Conservation (phyloP, 1,284 basidiomycete genomes). For the Neolentinus lepideus region DNA sequence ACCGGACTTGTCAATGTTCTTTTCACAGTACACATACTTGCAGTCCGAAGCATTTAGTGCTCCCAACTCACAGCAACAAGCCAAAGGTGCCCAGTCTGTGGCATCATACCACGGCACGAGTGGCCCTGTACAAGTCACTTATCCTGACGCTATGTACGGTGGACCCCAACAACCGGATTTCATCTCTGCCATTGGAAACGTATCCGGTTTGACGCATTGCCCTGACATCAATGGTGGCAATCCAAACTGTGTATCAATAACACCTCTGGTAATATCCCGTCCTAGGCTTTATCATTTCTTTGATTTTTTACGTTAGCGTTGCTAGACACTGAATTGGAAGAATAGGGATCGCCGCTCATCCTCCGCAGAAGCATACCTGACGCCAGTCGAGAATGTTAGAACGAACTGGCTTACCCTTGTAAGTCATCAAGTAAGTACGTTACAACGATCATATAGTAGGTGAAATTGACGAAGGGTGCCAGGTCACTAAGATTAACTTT, state of each 20-base stretch:
- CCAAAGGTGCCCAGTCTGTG: constrained; percentile 40
- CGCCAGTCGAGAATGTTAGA: constrained; percentile 26
- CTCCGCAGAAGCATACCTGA: constrained; percentile 34
- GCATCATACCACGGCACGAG: constrained; percentile 41
- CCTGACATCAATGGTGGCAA: constrained; percentile 48
- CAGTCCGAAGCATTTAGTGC: constrained; percentile 48
- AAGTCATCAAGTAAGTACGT: constrained; percentile 18
- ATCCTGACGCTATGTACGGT: constrained; percentile 44
- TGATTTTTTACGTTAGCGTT: background rate
- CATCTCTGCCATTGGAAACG: constrained; percentile 35
- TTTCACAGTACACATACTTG: constrained; percentile 27
- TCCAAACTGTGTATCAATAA: constrained; percentile 49
- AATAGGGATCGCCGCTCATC: constrained; percentile 27
- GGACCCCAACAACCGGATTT: constrained; percentile 49
- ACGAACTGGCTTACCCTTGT: constrained; percentile 29
- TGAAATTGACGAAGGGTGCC: constrained; percentile 17
- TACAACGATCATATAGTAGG: background rate
- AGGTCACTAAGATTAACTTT: constrained; percentile 18
- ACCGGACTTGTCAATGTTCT: constrained; percentile 44
- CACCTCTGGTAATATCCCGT: constrained; percentile 30
- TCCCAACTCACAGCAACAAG: constrained; percentile 40
- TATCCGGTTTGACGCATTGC: constrained; percentile 39
- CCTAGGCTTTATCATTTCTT: background rate
- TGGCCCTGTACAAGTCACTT: constrained; percentile 49
- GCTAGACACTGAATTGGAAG: constrained; percentile 25